Conservation (phyloP, 2,329 filamentous ascomycete species). For the Fusarium sp. region DNA sequence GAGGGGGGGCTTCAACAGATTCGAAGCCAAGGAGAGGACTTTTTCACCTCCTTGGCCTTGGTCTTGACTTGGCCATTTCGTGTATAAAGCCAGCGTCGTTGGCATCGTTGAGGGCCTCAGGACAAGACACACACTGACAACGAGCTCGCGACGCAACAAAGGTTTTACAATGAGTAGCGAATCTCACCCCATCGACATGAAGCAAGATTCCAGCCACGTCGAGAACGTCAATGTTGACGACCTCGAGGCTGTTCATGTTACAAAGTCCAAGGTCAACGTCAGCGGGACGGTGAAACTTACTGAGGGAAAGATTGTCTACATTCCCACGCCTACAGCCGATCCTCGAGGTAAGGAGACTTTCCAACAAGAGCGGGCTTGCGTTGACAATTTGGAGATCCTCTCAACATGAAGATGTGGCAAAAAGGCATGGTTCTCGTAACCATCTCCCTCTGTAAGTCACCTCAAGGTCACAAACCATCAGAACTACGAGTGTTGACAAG, state of each 20-base stretch:
- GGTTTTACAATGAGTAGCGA: background rate
- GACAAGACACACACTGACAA: background rate
- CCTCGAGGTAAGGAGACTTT: background rate
- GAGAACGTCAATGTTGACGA: constrained; percentile 35
- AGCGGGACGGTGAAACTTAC: constrained; percentile 39
- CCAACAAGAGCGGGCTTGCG: background rate
- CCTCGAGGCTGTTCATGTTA: constrained; percentile 29
- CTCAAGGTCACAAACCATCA: background rate
- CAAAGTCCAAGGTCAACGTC: constrained; percentile 32
- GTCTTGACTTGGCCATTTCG: background rate
- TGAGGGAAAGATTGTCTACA: constrained; percentile 30
- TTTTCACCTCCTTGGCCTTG: background rate
- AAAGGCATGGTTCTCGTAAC: constrained; percentile 31
- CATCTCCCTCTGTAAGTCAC: constrained; percentile 30
- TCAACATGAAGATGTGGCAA: constrained; percentile 42
- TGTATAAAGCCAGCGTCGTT: background rate
- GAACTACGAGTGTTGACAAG: background rate
- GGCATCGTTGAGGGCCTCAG: background rate
- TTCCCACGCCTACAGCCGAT: constrained; percentile 37
- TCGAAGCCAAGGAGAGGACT: background rate
- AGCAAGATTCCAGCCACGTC: constrained; percentile 32
- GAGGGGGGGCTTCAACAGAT: background rate
- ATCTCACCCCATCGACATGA: constrained; percentile 29
- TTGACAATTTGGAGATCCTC: constrained; percentile 24
- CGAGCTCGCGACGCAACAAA: background rate